Base-by-base conservation (phyloP, 257 asterid species). In the Forsythia viridissima region DNA sequence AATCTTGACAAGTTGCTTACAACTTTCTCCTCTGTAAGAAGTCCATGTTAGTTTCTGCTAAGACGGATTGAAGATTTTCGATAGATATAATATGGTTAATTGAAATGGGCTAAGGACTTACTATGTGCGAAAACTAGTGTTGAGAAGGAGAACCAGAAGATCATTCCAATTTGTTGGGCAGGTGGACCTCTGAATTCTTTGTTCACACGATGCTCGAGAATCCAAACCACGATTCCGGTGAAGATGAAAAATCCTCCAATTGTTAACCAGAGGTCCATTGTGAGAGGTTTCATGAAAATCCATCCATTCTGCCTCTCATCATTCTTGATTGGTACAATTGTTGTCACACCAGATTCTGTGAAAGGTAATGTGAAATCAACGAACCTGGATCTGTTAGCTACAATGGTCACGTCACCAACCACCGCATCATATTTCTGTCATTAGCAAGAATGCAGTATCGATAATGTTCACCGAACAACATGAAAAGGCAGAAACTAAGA, bases 51-150 rank as follows among this genome's bases (percentile, higher is more conserved):
- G 66, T 57, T n/a, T 57, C 66, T 24, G 44, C 16, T 70, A 38
- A 44, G 76, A 55, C 51, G 41, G 51, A 77, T n/a, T 43, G 10
- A 69, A 36, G 76, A 52, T 21, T 20, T 34, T 34, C 55, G n/a
- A 21, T 38, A 39, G 30, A 55, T 18, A 20, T 48, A 71, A 69
- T 40, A 57, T 75, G 11, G 20, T 75, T 77, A 8, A 66, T 70
- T 57, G 57, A 55, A 44, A 65, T 76, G 65, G 67, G 52, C 11
- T 6, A 46, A 4, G 79, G 70, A 74, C 93, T 85, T 84, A 87
- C 91, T 87, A 5, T 87, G 90, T n/a, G 91, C 91, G 70, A 76
- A 89, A 46, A 89, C 91, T 4, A 87, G 86, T 20, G 92, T 89
- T 18, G 90, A 85, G 88, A 85, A 89, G 36, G 90, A 81, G 85